Percentiles rank a stretch among this genome's conserved stretches.
phyloP scores from a whole-genome alignment of 805 yeast species.

The Wickerhamomyces chaumierensis region DNA sequence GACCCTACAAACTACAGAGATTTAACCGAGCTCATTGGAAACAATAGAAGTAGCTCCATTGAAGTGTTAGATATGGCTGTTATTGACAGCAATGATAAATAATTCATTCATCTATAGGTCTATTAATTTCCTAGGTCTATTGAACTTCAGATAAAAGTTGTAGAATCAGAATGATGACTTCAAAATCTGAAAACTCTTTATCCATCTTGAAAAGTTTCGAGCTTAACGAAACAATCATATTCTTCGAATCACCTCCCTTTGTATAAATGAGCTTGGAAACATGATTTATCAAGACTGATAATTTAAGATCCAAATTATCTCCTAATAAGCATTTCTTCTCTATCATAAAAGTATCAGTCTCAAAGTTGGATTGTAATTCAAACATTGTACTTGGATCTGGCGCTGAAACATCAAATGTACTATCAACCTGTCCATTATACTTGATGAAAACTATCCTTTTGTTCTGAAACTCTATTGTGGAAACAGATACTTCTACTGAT shows the following conservation, averaged over 20 bases:
- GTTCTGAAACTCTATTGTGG: constrained; percentile 7
- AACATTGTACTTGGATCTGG: constrained; percentile 11
- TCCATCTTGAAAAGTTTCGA: constrained; percentile 13
- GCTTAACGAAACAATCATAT: constrained; percentile 14
- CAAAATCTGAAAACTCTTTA: constrained; percentile 7
- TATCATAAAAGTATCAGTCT: constrained; percentile 33
- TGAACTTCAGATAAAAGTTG: background rate
- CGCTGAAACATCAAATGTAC: constrained; percentile 15
- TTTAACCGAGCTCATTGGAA: constrained; percentile 45
- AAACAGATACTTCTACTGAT: background rate
- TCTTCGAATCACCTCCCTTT: constrained; percentile 7
- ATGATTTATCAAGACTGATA: constrained; percentile 14
- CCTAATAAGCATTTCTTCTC: constrained; percentile 17
- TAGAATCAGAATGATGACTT: constrained; percentile 9
- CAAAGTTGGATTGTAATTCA: constrained; percentile 2
- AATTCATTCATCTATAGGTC: background rate
- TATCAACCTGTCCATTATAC: constrained; percentile 28
- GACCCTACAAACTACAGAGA: constrained; percentile 80
- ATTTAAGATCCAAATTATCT: constrained; percentile 6
- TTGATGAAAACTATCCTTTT: constrained; percentile 28
- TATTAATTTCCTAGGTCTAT: background rate
- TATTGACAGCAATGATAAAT: constrained; percentile 42
- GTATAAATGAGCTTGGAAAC: constrained; percentile 14
- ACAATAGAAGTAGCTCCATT: constrained; percentile 47
- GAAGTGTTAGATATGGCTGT: constrained; percentile 89